These are phyloP conservation scores for Pseudisothecium myosuroides DNA, from an alignment of 225 moss, liverwort and hornwort genomes.

Conservation along the genomic window DNA sequence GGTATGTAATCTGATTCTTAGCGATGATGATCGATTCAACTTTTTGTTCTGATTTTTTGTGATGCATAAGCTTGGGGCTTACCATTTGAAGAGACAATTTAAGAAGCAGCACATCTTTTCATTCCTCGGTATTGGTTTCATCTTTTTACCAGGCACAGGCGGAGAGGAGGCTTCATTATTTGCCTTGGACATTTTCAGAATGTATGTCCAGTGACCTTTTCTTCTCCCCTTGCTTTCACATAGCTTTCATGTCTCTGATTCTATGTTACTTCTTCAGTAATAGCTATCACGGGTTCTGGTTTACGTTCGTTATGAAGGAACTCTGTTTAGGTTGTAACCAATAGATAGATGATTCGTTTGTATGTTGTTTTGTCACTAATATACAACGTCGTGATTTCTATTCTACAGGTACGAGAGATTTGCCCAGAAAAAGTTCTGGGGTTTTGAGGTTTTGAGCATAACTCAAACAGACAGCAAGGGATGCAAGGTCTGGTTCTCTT, in stretches of 20 bases:
- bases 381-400: background rate
- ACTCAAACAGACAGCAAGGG: constrained; percentile 81
- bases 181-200: constrained; percentile 92
- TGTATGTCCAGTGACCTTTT: constrained; percentile 23
- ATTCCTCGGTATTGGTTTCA: background rate
- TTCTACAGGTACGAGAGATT: constrained; percentile 80
- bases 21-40: background rate
- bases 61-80: background rate
- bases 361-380: background rate
- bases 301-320: background rate
- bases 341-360: background rate
- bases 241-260: background rate
- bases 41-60: background rate
- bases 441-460: constrained; percentile 78
- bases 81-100: background rate
- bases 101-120: background rate
- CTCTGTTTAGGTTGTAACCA: background rate
- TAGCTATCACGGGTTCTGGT: background rate
- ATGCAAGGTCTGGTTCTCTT: constrained; percentile 55
- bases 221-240: background rate
- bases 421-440: constrained; percentile 68
- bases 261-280: background rate
- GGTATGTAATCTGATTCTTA: constrained; percentile 36
- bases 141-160: constrained; percentile 52
- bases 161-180: constrained; percentile 94